Percentiles rank a stretch among this genome's conserved stretches.
phyloP scores from a whole-genome alignment of 306 rosid species.

The Carpinus viminea region DNA sequence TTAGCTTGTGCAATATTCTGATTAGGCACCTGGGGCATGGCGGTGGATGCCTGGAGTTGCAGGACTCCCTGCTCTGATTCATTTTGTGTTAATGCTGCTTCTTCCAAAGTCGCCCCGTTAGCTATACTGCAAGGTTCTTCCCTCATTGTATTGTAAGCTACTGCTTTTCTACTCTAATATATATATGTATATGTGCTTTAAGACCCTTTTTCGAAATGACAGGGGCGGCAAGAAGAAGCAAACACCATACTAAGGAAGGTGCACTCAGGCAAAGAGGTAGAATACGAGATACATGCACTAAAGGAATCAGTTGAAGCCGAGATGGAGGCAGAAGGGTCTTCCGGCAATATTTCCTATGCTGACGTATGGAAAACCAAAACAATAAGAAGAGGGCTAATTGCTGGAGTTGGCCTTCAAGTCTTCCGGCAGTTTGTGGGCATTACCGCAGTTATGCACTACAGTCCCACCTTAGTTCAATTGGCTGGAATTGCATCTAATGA shows the following conservation, averaged over 20 bases:
- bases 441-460: conserved; percentile 65
- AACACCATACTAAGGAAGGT: conserved; percentile 41
- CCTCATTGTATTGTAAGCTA: background rate
- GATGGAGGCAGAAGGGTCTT: conserved; percentile 7
- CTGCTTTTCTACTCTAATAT: background rate
- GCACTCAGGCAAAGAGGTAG: conserved; percentile 42
- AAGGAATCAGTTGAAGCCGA: conserved; percentile 49
- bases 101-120: conserved; percentile 78
- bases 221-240: conserved; percentile 58
- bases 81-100: conserved; percentile 38
- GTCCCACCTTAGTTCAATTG: conserved; percentile 61
- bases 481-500: conserved; percentile 60
- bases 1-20: background rate
- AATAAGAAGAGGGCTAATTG: conserved; percentile 55
- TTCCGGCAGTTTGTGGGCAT: conserved; percentile 67
- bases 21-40: conserved; percentile 61
- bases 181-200: background rate
- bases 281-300: conserved; percentile 40
- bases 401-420: conserved; percentile 61
- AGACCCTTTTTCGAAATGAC: background rate
- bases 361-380: conserved; percentile 41
- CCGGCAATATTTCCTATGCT: conserved; percentile 24
- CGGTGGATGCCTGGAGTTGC: conserved; percentile 83
- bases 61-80: conserved; percentile 52
- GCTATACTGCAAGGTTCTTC: conserved; percentile 57